Evolutionary conservation across 805 yeast genomes (phyloP).

Genomic region (Grigorovia humatica): DNA sequence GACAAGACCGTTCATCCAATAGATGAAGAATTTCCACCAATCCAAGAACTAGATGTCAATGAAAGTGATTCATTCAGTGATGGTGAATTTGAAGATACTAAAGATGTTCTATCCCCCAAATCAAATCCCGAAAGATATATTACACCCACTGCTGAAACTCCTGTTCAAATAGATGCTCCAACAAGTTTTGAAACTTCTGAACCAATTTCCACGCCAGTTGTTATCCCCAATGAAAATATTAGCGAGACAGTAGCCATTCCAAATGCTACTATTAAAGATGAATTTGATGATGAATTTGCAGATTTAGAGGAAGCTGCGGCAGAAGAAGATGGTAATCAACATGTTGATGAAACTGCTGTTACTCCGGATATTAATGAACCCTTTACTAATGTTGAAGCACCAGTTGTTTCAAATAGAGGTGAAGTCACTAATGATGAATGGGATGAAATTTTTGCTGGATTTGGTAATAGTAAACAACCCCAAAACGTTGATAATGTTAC

Average conservation of each 20-base stretch:
- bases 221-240: slow-evolving; percentile 13
- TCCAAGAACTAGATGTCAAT: slow-evolving; percentile 42
- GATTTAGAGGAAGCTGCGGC: slow-evolving; percentile 37
- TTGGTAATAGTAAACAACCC: slow-evolving; percentile 40
- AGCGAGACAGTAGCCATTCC: slow-evolving; percentile 6
- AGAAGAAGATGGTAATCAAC: slow-evolving; percentile 27
- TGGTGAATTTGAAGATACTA: slow-evolving; percentile 18
- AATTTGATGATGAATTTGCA: slow-evolving; percentile 35
- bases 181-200: background rate
- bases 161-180: background rate
- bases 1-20: slow-evolving; percentile 9
- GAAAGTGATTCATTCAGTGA: slow-evolving; percentile 42
- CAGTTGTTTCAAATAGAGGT: background rate
- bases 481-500: slow-evolving; percentile 5
- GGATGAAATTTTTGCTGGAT: slow-evolving; percentile 89
- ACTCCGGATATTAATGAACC: slow-evolving; percentile 10
- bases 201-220: background rate
- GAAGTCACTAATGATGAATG: slow-evolving; percentile 59
- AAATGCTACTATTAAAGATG: slow-evolving; percentile 9
- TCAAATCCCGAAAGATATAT: background rate
- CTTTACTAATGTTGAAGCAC: slow-evolving; percentile 6
- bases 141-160: background rate
- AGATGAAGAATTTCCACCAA: slow-evolving; percentile 53
- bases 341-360: slow-evolving; percentile 3
- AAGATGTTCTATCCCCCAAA: slow-evolving; percentile 5